Percentiles rank a stretch among this genome's conserved stretches.
These are phyloP conservation scores for Dendryphion nanum DNA, from an alignment of 2,329 filamentous ascomycete species.

Conservation along the genomic window DNA sequence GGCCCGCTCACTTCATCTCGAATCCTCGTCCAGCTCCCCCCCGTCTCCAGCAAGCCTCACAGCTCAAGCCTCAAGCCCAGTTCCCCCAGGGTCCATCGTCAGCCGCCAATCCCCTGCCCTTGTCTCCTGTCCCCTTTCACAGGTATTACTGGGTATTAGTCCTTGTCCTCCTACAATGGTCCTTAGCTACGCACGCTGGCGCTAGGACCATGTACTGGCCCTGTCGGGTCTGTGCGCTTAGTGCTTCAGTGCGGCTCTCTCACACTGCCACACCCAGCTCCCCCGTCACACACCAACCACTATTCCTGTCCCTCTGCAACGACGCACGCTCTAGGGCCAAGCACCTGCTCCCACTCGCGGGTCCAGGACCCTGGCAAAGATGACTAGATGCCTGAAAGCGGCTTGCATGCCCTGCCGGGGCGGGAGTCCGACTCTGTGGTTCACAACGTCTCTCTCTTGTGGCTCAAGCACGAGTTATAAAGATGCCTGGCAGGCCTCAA, in stretches of 20 bases:
- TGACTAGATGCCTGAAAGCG: constrained; percentile 30
- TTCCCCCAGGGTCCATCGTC: no score
- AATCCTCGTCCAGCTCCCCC: no score
- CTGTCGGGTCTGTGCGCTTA: no score
- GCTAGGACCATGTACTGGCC: no score
- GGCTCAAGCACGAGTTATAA: constrained; percentile 22
- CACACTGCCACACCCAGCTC: constrained; percentile 3
- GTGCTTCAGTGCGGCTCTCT: constrained; percentile 5
- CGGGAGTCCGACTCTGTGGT: constrained; percentile 5
- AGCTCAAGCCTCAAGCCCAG: no score
- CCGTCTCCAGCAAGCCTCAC: no score
- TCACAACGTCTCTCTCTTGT: not conserved
- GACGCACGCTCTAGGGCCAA: not conserved
- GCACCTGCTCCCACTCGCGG: constrained; percentile 1
- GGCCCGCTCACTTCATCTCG: no score
- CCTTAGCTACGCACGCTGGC: no score
- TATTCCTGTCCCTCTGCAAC: constrained; percentile 21
- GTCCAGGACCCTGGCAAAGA: constrained; percentile 16
- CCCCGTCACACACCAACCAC: constrained; percentile 7
- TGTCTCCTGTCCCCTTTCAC: no score
- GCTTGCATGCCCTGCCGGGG: constrained; percentile 18
- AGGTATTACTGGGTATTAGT: no score
- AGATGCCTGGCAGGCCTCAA: constrained; percentile 26
- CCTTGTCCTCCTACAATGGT: no score
- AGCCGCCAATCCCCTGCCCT: no score